phyloP scores from a whole-genome alignment of 345 rosid genomes.

The Tarenaya hassleriana region DNA sequence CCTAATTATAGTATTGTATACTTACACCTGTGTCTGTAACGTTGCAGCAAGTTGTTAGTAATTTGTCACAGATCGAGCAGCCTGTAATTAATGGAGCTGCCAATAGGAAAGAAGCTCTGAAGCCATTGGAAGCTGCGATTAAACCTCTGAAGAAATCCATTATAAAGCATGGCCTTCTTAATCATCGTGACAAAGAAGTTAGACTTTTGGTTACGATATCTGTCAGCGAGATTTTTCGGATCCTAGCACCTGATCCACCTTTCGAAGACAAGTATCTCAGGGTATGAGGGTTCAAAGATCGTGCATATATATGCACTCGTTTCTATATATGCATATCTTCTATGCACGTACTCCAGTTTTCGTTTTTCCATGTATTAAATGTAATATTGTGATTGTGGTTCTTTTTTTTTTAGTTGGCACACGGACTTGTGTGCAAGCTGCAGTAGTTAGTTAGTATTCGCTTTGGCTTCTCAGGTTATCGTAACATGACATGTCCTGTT shows the following conservation, averaged over 20 bases:
- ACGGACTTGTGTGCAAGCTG: neutral
- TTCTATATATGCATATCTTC: neutral
- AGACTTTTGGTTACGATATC: slow-evolving; percentile 70
- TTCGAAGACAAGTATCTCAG: slow-evolving; percentile 64
- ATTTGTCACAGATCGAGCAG: slow-evolving; percentile 61
- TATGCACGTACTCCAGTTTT: neutral
- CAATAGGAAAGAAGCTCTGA: slow-evolving; percentile 28
- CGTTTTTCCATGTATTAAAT: neutral
- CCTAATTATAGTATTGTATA: no score
- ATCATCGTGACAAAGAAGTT: slow-evolving; percentile 61
- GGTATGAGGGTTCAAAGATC: slow-evolving; percentile 30
- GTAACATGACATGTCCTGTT: slow-evolving; percentile 11
- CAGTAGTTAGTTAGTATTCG: neutral
- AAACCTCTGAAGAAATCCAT: slow-evolving; percentile 51
- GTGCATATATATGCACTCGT: no score
- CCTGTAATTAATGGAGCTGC: slow-evolving; percentile 35
- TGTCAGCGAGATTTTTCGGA: slow-evolving; percentile 61
- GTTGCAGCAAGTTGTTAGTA: slow-evolving; percentile 61
- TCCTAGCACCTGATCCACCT: slow-evolving; percentile 79
- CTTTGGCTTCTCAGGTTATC: neutral
- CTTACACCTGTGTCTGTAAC: slow-evolving; percentile 2
- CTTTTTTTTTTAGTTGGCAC: slow-evolving; percentile 14
- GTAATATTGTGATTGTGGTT: slow-evolving; percentile 4
- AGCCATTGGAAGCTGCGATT: slow-evolving; percentile 37
- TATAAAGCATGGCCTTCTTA: slow-evolving; percentile 51